Base-by-base conservation (phyloP, 129 eudicot species). In the Artemisia argyi region DNA sequence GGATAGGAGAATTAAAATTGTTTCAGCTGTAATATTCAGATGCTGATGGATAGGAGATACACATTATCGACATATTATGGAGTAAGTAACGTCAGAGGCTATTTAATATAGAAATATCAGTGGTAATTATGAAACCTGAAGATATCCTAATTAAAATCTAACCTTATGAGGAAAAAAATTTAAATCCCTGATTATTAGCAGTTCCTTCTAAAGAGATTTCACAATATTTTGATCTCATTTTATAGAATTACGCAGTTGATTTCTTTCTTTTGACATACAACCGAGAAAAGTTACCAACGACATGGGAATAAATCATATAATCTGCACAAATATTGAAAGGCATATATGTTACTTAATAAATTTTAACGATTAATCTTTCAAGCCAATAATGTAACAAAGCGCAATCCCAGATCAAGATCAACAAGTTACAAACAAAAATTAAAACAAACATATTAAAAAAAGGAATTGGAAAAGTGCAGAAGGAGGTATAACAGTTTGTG, bases 111-210 rank as follows among this genome's bases (percentile, higher is more conserved):
- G 53, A 6, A 53, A 20, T 16, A 65, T 65, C 73, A 66, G 66
- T 22, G n/a, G 17, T 66, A 55, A 75, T 55, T 66, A 44, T 30
- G 28, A 75, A 35, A 15, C 65, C 24, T 14, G 44, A 65, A 57
- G 26, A 54, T 57, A 65, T 65, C 0, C n/a, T 44, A 73, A 4
- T 62, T 5, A 12, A 57, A 75, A 42, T 3, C 17, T 12, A 61
- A 35, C 63, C 24, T 64, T 74, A 74, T 74, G 30, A 52, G 16
- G 47, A 18, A 19, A 39, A 39, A 55, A 74, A 35, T 18, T 54
- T 5, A 75, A 54, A 39, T 75, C 15, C 17, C 3, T 44, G 18
- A 32, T 32, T n/a, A 14, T 14, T 53, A 39, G 56, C 17, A 48
- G 65, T 65, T 32, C 26, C 11, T 30, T 65, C 56, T 16, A 48